Conservation (phyloP, 2,329 filamentous ascomycete species). For the Hypoxylon sp. region DNA sequence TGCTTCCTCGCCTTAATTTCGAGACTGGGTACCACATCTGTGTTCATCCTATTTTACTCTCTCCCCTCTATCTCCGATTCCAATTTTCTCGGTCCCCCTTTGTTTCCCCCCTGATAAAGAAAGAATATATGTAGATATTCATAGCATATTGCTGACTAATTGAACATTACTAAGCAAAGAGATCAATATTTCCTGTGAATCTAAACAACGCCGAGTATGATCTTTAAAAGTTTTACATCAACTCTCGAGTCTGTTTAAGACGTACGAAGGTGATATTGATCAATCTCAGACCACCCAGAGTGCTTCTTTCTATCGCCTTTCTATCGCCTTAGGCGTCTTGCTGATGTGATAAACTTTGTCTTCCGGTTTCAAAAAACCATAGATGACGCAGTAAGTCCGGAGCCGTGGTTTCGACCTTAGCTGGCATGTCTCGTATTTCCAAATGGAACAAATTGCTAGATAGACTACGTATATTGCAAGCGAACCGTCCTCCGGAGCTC, state of each 20-base stretch:
- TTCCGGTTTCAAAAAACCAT: slow-evolving; percentile 12
- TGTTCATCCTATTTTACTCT: no score
- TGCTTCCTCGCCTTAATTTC: slow-evolving; percentile 34
- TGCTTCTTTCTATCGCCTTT: slow-evolving; percentile 32
- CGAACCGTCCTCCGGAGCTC: slow-evolving; percentile 25
- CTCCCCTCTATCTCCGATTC: no score
- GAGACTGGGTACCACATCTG: slow-evolving; percentile 36
- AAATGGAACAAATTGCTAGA: slow-evolving; percentile 10
- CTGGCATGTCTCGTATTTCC: not conserved
- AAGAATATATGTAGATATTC: no score
- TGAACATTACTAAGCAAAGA: slow-evolving; percentile 26
- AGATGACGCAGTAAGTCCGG: not conserved
- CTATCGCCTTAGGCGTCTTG: slow-evolving; percentile 29
- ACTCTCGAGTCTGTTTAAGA: slow-evolving; percentile 14
- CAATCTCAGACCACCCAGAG: slow-evolving; percentile 20
- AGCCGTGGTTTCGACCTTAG: not conserved
- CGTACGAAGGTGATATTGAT: not conserved
- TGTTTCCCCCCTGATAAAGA: not conserved
- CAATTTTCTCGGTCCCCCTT: not conserved
- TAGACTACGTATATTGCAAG: slow-evolving; percentile 15
- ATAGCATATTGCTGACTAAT: not conserved
- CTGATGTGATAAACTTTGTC: slow-evolving; percentile 33
- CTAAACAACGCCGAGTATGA: slow-evolving; percentile 15
- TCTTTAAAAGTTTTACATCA: slow-evolving; percentile 30
- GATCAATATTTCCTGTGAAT: slow-evolving; percentile 39